Conservation (phyloP, 202 grass and related monocot species). For the Bolboschoenoplectus hybrid region DNA sequence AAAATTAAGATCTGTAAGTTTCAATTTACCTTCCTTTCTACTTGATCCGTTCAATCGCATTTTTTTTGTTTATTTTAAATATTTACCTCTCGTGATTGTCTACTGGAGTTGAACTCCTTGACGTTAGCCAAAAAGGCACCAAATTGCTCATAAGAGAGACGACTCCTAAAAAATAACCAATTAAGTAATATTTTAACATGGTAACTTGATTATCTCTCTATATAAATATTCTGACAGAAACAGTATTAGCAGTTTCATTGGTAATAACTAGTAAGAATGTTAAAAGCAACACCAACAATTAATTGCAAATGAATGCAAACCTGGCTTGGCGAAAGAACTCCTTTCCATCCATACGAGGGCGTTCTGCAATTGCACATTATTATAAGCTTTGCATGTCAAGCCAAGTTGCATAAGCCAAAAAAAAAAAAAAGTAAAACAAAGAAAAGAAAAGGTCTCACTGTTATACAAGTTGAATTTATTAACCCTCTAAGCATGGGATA, state of each 20-base stretch:
- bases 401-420: not conserved
- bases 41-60: not conserved
- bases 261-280: slow-evolving; percentile 27
- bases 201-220: not conserved
- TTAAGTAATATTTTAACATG: slow-evolving; percentile 1
- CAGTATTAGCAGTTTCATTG: slow-evolving; percentile 7
- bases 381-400: slow-evolving; percentile 14
- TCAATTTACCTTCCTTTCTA: not conserved
- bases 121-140: slow-evolving; percentile 80
- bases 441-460: not conserved
- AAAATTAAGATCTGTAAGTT: slow-evolving; percentile 1
- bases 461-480: not conserved
- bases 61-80: slow-evolving; percentile 7
- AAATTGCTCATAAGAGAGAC: slow-evolving; percentile 92
- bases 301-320: slow-evolving; percentile 43
- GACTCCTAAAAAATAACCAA: slow-evolving; percentile 49
- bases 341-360: slow-evolving; percentile 84
- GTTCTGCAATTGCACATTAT: slow-evolving; percentile 49
- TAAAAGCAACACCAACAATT: not conserved
- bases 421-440: not conserved
- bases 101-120: slow-evolving; percentile 87
- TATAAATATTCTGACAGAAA: slow-evolving; percentile 25
- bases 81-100: slow-evolving; percentile 79
- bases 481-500: not conserved
- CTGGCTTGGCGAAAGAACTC: slow-evolving; percentile 96